A percentile compares a stretch with the other conserved stretches of the same genome.
These are phyloP conservation scores for Paramecium caudatum DNA, from an alignment of 73 alveolate species.

Conservation along the genomic window DNA sequence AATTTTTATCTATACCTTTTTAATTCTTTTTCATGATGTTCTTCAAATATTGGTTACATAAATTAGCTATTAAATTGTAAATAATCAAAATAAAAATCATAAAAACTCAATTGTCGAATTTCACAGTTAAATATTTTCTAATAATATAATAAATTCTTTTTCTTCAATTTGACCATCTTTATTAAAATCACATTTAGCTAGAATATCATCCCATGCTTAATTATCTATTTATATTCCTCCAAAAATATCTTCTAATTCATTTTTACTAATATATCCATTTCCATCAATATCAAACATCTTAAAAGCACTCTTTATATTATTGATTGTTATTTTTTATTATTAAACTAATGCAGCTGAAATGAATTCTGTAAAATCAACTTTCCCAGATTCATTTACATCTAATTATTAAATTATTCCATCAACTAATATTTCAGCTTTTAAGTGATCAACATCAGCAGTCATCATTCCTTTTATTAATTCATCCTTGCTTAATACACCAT, in stretches of 20 bases:
- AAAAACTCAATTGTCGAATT: too few species aligned
- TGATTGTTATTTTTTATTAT: neutral
- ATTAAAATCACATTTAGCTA: conserved; percentile 32
- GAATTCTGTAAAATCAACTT: conserved; percentile 64
- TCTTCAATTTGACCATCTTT: conserved; percentile 39
- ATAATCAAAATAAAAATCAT: neutral
- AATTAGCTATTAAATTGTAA: neutral
- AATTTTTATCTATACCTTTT: neutral
- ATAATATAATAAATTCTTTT: conserved; percentile 21
- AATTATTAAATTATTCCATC: conserved; percentile 15
- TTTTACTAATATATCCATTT: conserved; percentile 37
- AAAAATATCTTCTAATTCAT: conserved; percentile 49
- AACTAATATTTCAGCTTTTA: neutral
- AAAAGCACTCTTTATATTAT: conserved; percentile 32
- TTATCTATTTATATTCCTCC: conserved; percentile 66
- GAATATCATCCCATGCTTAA: conserved; percentile 40
- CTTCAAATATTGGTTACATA: conserved; percentile 38
- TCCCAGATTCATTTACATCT: conserved; percentile 70
- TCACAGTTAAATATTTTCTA: conserved; percentile 56
- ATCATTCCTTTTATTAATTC: conserved; percentile 27
- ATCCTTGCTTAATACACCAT: conserved; percentile 17
- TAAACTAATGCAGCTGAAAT: conserved; percentile 37
- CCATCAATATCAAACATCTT: conserved; percentile 66
- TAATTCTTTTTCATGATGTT: conserved; percentile 26
- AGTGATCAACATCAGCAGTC: conserved; percentile 36